Percentiles rank a stretch among this genome's conserved stretches.
These are phyloP conservation scores for Podosphaera fusca DNA, from an alignment of 2,329 filamentous ascomycete genomes.

Conservation along the genomic window DNA sequence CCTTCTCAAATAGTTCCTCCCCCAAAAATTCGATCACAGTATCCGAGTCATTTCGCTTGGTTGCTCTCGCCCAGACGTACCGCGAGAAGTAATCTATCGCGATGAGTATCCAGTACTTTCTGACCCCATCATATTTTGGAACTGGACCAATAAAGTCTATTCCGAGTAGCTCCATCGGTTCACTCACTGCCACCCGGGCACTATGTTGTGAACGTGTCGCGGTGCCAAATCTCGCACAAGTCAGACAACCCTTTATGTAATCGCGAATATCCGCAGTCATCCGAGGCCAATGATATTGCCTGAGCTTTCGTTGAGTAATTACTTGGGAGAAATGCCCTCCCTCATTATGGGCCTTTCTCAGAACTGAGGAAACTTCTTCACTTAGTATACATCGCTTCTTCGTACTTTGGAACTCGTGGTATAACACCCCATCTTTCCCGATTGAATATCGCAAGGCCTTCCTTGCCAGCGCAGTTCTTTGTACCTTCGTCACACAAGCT, in stretches of 20 bases:
- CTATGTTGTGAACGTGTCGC: no score
- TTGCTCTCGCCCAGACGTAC: no score
- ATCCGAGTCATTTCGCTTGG: no score
- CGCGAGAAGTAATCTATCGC: not conserved
- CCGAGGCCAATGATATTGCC: not conserved
- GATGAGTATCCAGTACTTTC: not conserved
- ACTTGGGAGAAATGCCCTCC: no score
- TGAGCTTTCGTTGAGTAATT: not conserved
- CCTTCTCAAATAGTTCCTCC: constrained; percentile 7
- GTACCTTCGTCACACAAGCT: not conserved
- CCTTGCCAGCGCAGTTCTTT: not conserved
- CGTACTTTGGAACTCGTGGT: no score
- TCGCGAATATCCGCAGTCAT: not conserved
- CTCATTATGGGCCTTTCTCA: no score
- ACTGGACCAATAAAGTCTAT: not conserved
- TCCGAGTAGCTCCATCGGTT: not conserved
- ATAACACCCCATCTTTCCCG: no score
- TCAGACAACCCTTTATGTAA: not conserved
- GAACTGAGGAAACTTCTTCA: not conserved
- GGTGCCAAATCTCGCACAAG: no score
- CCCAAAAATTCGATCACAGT: constrained; percentile 7
- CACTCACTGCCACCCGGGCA: no score
- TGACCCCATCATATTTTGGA: not conserved
- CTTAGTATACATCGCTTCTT: not conserved
- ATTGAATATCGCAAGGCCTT: no score